Evolutionary conservation across 305 asterid species (phyloP).

Genomic region (Fraxinus latifolia): DNA sequence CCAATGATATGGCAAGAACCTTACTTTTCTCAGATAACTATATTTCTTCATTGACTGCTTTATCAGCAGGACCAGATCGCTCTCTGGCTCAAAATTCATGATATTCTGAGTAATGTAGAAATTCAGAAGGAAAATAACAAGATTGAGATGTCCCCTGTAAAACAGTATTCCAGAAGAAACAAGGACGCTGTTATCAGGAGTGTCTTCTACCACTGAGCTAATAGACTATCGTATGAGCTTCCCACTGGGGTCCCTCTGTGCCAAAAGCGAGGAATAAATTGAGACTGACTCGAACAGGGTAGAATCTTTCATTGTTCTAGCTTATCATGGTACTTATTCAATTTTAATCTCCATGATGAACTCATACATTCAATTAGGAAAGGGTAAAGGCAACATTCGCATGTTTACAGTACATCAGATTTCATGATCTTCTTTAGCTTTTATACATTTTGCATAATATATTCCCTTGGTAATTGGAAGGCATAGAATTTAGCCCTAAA

Average conservation of each 20-base stretch:
- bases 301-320: neutral
- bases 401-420: neutral
- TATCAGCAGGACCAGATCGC: neutral
- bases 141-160: slow-evolving; percentile 21
- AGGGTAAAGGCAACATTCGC: neutral
- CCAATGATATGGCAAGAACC: slow-evolving; percentile 33
- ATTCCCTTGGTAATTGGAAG: neutral
- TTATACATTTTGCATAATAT: too few relatives aligned
- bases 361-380: neutral
- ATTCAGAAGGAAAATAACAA: neutral
- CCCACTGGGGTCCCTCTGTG: neutral
- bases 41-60: slow-evolving; percentile 36
- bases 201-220: neutral
- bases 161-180: slow-evolving; percentile 25
- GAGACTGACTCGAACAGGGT: neutral
- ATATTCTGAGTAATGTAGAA: neutral
- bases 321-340: neutral
- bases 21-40: slow-evolving; percentile 34
- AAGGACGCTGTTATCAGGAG: neutral
- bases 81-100: neutral
- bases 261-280: neutral
- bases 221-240: neutral
- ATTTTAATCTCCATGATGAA: neutral
- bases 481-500: neutral
- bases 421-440: neutral